Percentiles rank a stretch among this genome's conserved stretches.
phyloP scores from a whole-genome alignment of 2,329 filamentous ascomycete genomes.

The Talaromyces atroroseus region DNA sequence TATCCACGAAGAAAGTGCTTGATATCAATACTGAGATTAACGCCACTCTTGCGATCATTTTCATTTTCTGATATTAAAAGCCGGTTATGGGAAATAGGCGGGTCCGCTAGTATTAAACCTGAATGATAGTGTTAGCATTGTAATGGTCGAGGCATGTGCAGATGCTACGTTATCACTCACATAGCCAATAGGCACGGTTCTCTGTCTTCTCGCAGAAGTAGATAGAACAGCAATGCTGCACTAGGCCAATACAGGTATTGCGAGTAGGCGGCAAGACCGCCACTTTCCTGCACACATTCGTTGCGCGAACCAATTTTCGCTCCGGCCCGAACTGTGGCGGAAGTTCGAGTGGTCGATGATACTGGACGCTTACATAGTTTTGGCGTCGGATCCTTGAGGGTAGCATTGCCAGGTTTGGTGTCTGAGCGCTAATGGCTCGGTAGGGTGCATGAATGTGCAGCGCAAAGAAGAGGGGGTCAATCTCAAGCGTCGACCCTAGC shows the following conservation, averaged over 20 bases:
- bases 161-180: neutral
- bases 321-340: too few relatives aligned
- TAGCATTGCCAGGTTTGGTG: neutral
- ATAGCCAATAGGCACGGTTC: neutral
- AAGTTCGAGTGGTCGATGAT: too few relatives aligned
- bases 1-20: neutral
- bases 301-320: too few relatives aligned
- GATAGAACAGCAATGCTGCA: neutral
- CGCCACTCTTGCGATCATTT: neutral
- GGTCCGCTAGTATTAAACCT: constrained; percentile 2
- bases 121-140: neutral
- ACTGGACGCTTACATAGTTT: too few relatives aligned
- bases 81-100: neutral
- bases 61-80: neutral
- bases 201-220: neutral
- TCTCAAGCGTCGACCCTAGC: neutral
- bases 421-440: neutral
- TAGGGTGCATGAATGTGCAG: neutral
- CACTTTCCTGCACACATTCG: too few relatives aligned
- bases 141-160: too few relatives aligned
- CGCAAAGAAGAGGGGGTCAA: constrained; percentile 4
- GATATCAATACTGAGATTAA: neutral
- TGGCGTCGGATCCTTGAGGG: too few relatives aligned
- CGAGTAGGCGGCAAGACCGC: neutral
- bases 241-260: neutral